Evolutionary conservation across 2,329 filamentous ascomycete genomes (phyloP).

Genomic region (Neopestalotiopsis sp.): DNA sequence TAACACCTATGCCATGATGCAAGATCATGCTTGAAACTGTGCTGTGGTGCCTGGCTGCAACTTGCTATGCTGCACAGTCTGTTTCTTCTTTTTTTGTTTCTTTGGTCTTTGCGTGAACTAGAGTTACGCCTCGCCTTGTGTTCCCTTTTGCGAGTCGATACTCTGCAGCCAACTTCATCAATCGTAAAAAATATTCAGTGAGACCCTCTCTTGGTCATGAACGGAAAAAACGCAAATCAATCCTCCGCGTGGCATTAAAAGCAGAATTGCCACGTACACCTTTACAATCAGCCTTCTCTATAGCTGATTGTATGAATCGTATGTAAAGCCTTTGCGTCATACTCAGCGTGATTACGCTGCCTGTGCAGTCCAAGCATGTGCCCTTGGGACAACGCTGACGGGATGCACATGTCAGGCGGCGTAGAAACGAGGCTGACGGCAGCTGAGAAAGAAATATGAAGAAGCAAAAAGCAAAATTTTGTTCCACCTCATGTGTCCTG

Average conservation of each 20-base stretch:
- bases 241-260: neutral
- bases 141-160: neutral
- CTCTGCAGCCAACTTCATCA: neutral
- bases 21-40: neutral
- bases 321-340: neutral
- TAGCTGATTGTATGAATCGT: neutral
- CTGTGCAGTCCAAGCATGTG: neutral
- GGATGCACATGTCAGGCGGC: neutral
- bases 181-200: constrained; percentile 10
- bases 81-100: neutral
- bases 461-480: constrained; percentile 4
- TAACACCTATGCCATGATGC: neutral
- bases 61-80: neutral
- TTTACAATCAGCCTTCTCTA: constrained; percentile 4
- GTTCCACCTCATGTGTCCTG: neutral
- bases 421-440: neutral
- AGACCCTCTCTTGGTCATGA: constrained; percentile 5
- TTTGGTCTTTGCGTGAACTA: neutral
- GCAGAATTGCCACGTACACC: neutral
- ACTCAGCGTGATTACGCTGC: neutral
- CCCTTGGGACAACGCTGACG: neutral
- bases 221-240: neutral
- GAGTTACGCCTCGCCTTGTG: neutral
- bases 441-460: constrained; percentile 1
- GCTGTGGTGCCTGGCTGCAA: neutral